These are phyloP conservation scores for Zygnema cylindricum DNA, from an alignment of 139 green algal species.

Conservation along the genomic window DNA sequence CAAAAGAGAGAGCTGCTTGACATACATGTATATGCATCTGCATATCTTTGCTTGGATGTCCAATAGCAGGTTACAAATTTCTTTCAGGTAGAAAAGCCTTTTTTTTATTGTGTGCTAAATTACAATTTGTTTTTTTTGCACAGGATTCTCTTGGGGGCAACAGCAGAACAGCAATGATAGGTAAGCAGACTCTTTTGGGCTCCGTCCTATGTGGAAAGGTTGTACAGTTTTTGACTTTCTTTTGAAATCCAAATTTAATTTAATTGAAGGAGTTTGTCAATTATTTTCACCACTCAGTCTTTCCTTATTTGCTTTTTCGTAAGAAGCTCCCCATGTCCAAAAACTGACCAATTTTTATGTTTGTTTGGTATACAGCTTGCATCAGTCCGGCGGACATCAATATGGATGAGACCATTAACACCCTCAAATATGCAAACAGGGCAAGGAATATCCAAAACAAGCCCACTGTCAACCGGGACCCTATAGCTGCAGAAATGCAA, in stretches of 20 bases:
- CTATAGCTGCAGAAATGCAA: constrained; percentile 24
- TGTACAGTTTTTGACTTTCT: neutral
- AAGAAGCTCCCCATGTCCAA: no score
- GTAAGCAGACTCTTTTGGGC: constrained; percentile 30
- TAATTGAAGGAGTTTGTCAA: no score
- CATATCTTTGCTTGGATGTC: neutral
- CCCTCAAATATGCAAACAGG: constrained; percentile 69
- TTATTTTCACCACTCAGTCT: no score
- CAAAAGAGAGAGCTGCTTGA: neutral
- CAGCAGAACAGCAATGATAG: constrained; percentile 70
- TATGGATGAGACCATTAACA: constrained; percentile 69
- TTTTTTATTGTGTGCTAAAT: no score
- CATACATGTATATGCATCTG: neutral
- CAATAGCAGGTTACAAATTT: no score
- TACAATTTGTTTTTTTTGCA: no score
- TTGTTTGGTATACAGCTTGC: constrained; percentile 58
- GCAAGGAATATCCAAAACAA: constrained; percentile 94
- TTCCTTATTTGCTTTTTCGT: no score
- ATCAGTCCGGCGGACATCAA: constrained; percentile 68
- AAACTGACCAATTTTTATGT: no score
- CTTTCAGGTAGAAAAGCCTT: no score
- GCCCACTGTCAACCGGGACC: constrained; percentile 73
- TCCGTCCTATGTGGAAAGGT: neutral
- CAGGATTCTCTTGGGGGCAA: constrained; percentile 72
- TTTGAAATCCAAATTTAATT: constrained; percentile 2